Base-by-base conservation (phyloP, 257 asterid species). In the Misopates orontium region DNA sequence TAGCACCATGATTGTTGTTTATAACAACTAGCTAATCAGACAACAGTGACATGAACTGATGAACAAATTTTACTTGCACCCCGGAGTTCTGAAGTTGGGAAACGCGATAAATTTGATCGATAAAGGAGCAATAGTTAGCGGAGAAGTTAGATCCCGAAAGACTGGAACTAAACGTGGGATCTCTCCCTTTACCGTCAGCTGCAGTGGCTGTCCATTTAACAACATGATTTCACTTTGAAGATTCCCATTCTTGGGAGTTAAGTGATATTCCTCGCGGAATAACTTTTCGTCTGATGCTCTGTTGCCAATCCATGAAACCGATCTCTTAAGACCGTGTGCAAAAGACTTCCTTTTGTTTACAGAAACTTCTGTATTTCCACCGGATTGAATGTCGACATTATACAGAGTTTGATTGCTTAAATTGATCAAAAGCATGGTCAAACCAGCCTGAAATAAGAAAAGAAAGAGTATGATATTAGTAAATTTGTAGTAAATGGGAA, bases 371-470 rank as follows among this genome's bases (percentile, higher is more conserved):
- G 56, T 25, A 23, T 36, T 31, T 55, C 75, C 64, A 6, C 23
- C 50, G 49, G 99, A 68, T 55, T 83, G 65, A 48, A 88, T 68
- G 18, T 79, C 77, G 5, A 88, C 73, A 3, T 44, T 39, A 70
- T 79, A 83, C 41, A 28, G 54, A 0, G 90, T 86, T 51, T 83
- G 77, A 52, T 80, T 86, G 93, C 96, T 90, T 64, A 94, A 40
- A 65, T 94, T 94, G 75, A 94, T 86, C 68, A 94, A 79, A 52
- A 94, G 91, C 41, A 88, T 24, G 13, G 96, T 79, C 40, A 94
- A 60, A 24, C 97, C 97, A 8, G 83, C 79, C 99, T 90, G 86
- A 61, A 80, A 70, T 18, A 54, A 19, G 64, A 59, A 28, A 16
- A 15, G n/a, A n/a, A n/a, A n/a, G n/a, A n/a, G n/a, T 8, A 23